Evolutionary conservation across 2,329 filamentous ascomycete genomes (phyloP), one percentile per base, ranked within the genome.

Genomic region (Claviceps digitariae): DNA sequence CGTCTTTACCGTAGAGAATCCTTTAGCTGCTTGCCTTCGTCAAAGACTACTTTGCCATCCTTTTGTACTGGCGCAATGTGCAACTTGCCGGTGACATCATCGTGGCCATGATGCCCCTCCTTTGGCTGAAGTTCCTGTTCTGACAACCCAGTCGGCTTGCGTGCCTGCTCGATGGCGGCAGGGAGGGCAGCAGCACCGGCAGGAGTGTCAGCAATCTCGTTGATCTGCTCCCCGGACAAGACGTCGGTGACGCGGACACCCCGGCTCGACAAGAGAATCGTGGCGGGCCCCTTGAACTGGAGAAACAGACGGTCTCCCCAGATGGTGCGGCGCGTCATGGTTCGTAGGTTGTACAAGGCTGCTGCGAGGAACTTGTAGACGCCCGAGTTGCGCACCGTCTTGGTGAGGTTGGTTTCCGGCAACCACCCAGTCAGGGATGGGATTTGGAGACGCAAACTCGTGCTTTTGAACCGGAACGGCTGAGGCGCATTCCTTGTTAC

Each of bases 241-340:
- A 87, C 79, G 58, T 98, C 91, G 52, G 81, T 82, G 45, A 95
- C 72, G 17, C 86, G 78, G 23, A 87, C 81, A 15, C 84, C 90
- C n/a, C 91, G 82, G 51, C 89, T 94, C 58, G 95, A 94, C 62
- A 98, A 74, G 45, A 97, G 76, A 49, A 98, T 79, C 2, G 87
- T 96, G 6, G 80, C 81, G 2, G 93, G 93, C 0, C 93, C 93
- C 54, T 84, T 79, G 66, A 98, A 96, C 63, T 87, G 86, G 34
- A 98, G 73, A 69, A 97, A 97, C 27, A 97, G 74, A 69, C 91
- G 74, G 66, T 98, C 93, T 23, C 93, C 93, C 88, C 90, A 97
- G 54, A 98, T 86, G 1, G 87, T 87, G 62, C 87, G 80, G 56
- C 90, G 79, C 44, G 84, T 75, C 71, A 84, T 83, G 0, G 90